Evolutionary conservation across 352 stramenopile genomes (phyloP), one percentile per base, ranked within the genome.

Genomic region (Globisporangium alternatum): DNA sequence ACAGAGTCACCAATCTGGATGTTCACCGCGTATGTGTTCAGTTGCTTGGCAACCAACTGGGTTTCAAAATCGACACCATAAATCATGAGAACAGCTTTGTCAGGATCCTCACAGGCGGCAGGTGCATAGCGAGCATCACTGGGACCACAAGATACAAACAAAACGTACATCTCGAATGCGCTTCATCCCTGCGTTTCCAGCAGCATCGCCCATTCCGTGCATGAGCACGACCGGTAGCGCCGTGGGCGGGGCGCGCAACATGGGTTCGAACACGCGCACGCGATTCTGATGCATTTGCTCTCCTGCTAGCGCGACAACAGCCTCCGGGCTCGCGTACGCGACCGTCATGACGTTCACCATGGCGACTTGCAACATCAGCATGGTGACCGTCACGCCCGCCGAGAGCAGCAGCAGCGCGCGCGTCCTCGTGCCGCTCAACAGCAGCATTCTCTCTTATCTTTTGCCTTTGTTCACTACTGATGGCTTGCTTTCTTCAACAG

Each of bases 181-280:
- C 56, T 75, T 60, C 90, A 98, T 98, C 21, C 93, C 95, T 17
- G 74, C 60, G 66, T 98, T 97, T 7, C 86, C 88, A 44, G 90
- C 97, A 13, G 86, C 90, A 60, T 98, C 95, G n/a, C 92, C 95
- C 92, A 98, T 98, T 13, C 95, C 95, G 65, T 98, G 93, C 71
- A 97, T 96, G 30, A 96, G 52, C 17, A 97, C 83, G 2, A 96
- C 77, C 2, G 90, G 90, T 44, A 82, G 60, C n/a, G 61, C 53
- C 19, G 66, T 64, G 5, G 63, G 54, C 52, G 77, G 57, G 5
- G 28, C n/a, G 6, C 9, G 13, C 8, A 68, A n/a, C 41, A 56
- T 44, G 45, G 51, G 59, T 19, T 76, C 55, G 44, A 81, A 88
- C 52, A 88, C 79, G 43, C 43, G 53, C 51, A 62, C 41, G 41